These are phyloP conservation scores for Evernia prunastri DNA, from an alignment of 495 filamentous ascomycete genomes.

Conservation along the genomic window DNA sequence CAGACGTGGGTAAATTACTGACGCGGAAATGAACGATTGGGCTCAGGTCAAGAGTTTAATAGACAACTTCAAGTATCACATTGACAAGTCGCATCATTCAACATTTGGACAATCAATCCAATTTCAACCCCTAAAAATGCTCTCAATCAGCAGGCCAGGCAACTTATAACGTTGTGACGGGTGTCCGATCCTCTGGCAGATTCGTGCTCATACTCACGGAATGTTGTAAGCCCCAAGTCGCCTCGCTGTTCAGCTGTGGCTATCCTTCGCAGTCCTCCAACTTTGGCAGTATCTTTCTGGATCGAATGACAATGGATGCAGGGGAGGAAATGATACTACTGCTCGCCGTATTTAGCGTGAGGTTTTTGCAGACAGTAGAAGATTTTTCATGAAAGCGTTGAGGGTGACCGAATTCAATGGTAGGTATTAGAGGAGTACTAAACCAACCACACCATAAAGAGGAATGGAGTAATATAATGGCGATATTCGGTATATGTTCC, in stretches of 20 bases:
- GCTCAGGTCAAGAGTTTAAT: background rate
- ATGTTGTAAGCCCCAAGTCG: too few species aligned
- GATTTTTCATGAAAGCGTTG: background rate
- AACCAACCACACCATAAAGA: background rate
- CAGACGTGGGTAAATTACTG: background rate
- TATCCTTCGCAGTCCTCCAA: background rate
- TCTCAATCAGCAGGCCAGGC: background rate
- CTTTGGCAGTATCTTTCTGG: background rate
- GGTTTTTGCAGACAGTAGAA: background rate
- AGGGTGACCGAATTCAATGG: background rate
- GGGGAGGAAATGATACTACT: background rate
- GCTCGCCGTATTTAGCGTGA: background rate
- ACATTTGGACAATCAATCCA: background rate
- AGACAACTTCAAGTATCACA: background rate
- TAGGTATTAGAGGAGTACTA: background rate
- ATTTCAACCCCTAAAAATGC: background rate
- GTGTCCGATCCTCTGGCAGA: background rate
- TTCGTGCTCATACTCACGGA: background rate
- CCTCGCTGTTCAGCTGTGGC: background rate
- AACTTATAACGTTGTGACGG: background rate
- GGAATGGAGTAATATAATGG: background rate
- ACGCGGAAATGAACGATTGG: background rate
- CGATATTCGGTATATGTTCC: background rate
- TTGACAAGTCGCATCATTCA: background rate
- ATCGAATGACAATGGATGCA: background rate